Percentiles rank a stretch among this genome's conserved stretches.
Evolutionary conservation across 768 basidiomycete genomes (phyloP).

Genomic region (Rossbeevera mucosa): DNA sequence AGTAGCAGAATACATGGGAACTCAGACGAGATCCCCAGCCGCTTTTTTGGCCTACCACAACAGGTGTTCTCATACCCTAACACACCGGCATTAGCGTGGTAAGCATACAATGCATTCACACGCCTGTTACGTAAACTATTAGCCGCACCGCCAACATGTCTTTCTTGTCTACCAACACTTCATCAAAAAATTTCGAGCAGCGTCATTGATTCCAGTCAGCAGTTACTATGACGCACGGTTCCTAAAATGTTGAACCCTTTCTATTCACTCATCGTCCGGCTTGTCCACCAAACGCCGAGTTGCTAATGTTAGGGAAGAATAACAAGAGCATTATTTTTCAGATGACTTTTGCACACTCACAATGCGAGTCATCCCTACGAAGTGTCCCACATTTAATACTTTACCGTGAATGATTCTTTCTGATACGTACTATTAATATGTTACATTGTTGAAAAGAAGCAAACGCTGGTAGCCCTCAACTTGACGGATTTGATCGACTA

Average conservation of each 20-base stretch:
- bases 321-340: slow-evolving; percentile 53
- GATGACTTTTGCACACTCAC: slow-evolving; percentile 31
- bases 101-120: no score
- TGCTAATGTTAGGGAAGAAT: slow-evolving; percentile 50
- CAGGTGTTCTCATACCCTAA: neutral
- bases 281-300: slow-evolving; percentile 42
- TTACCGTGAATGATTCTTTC: neutral
- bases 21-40: neutral
- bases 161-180: neutral
- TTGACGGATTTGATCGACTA: no score
- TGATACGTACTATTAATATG: neutral
- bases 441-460: neutral
- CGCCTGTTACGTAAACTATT: neutral
- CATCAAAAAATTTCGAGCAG: neutral
- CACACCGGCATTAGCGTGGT: no score
- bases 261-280: slow-evolving; percentile 48
- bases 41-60: neutral
- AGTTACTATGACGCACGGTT: neutral
- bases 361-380: neutral
- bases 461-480: neutral
- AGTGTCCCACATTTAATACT: neutral
- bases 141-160: neutral
- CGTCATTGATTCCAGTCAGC: neutral
- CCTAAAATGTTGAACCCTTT: slow-evolving; percentile 22
- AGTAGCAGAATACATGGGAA: neutral